phyloP scores from a whole-genome alignment of 495 filamentous ascomycete genomes.

The Aspergillus egyptiacus region DNA sequence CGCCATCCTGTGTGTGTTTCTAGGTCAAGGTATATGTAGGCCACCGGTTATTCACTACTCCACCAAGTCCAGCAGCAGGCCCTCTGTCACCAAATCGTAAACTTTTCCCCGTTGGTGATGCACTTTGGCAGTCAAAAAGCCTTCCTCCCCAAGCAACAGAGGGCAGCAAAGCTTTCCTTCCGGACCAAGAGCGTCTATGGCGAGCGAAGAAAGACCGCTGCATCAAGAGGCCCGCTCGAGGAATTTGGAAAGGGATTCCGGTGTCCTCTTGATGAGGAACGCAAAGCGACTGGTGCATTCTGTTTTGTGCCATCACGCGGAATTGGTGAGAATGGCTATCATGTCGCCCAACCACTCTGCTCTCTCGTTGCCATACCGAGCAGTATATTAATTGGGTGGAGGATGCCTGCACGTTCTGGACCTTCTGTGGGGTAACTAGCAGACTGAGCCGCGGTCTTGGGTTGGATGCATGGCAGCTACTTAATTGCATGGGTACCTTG shows the following conservation, averaged over 20 bases:
- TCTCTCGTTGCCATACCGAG: background rate
- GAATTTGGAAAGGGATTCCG: constrained; percentile 50
- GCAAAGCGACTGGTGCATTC: constrained; percentile 42
- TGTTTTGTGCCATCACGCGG: constrained; percentile 48
- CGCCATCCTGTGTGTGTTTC: constrained; percentile 57
- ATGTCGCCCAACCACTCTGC: constrained; percentile 22
- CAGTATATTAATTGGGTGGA: background rate
- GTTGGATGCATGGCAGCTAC: background rate
- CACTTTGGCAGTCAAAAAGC: too few species aligned
- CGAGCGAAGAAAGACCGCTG: constrained; percentile 56
- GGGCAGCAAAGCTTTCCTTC: constrained; percentile 56
- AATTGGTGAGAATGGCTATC: constrained; percentile 33
- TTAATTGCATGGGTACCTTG: too few species aligned
- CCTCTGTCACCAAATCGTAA: constrained; percentile 60
- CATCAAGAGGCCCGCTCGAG: constrained; percentile 48
- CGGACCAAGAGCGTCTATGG: constrained; percentile 61
- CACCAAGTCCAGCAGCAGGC: constrained; percentile 39
- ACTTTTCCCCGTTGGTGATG: constrained; percentile 50
- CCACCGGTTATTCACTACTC: constrained; percentile 41
- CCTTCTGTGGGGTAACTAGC: constrained; percentile 1
- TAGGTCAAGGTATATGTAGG: constrained; percentile 60
- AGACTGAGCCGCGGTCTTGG: background rate
- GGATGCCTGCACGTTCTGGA: background rate
- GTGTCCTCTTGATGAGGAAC: constrained; percentile 53
- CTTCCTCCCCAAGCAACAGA: too few species aligned